Conservation (phyloP, 805 yeast species). For the Jamesozyma gamospora region DNA sequence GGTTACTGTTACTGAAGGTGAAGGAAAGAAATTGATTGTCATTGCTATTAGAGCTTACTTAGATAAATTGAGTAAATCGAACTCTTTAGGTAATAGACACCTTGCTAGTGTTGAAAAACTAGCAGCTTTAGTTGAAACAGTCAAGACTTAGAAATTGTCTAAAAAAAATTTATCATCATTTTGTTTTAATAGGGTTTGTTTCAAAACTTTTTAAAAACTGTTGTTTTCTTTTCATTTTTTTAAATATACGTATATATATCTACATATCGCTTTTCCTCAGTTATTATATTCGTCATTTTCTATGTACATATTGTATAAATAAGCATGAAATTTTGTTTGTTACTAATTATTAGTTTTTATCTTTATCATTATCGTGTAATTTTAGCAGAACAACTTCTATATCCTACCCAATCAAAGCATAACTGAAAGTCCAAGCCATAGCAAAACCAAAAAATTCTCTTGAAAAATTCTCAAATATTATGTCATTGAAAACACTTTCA, state of each 20-base stretch:
- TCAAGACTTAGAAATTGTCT: conserved; percentile 7
- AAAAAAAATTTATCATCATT: too few relatives aligned
- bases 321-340: not conserved
- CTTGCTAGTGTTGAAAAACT: conserved; percentile 31
- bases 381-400: too few relatives aligned
- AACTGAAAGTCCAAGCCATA: conserved; percentile 50
- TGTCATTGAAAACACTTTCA: conserved; percentile 31
- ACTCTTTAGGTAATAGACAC: conserved; percentile 27
- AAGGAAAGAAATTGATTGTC: conserved; percentile 60
- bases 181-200: too few relatives aligned
- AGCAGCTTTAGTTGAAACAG: conserved; percentile 26
- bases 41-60: conserved; percentile 70
- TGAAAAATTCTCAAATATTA: conserved; percentile 36
- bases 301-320: not conserved
- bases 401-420: conserved; percentile 40
- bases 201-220: too few relatives aligned
- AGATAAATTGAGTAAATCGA: conserved; percentile 36
- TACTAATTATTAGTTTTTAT: too few relatives aligned
- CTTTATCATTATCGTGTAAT: too few relatives aligned
- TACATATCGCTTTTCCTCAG: too few relatives aligned
- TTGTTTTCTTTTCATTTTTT: too few relatives aligned
- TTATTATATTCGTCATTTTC: not conserved
- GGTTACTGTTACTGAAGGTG: conserved; percentile 68
- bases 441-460: conserved; percentile 43
- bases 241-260: too few relatives aligned